These are phyloP conservation scores for Aspergillus egyptiacus DNA, from an alignment of 495 filamentous ascomycete genomes.

Conservation along the genomic window DNA sequence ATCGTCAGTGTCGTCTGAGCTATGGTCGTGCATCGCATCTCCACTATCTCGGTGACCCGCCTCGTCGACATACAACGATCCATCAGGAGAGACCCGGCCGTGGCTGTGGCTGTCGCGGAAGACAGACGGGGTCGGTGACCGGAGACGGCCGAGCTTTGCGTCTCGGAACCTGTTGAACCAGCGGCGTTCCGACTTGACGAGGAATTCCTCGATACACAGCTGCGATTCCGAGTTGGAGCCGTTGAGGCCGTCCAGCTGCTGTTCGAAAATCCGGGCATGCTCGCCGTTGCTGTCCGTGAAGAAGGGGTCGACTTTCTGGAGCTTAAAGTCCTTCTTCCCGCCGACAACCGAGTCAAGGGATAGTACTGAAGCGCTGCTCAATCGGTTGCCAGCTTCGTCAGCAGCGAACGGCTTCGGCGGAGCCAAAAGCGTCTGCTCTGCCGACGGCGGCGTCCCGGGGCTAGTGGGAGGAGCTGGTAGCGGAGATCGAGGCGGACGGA, in stretches of 20 bases:
- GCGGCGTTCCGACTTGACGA: slow-evolving; percentile 61
- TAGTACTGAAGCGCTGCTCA: slow-evolving; percentile 39
- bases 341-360: slow-evolving; percentile 52
- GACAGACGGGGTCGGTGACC: slow-evolving; percentile 38
- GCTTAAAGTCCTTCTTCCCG: slow-evolving; percentile 56
- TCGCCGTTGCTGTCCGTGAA: slow-evolving; percentile 62
- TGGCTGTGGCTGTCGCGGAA: slow-evolving; percentile 27
- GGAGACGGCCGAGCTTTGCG: slow-evolving; percentile 44
- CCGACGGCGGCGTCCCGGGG: slow-evolving; percentile 35
- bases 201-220: slow-evolving; percentile 63
- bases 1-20: slow-evolving; percentile 23
- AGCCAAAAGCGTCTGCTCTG: slow-evolving; percentile 20
- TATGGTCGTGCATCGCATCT: slow-evolving; percentile 8
- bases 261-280: slow-evolving; percentile 54
- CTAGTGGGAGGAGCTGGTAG: slow-evolving; percentile 29
- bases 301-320: slow-evolving; percentile 66
- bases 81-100: slow-evolving; percentile 22
- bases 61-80: slow-evolving; percentile 31
- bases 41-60: slow-evolving; percentile 28
- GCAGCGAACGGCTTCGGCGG: slow-evolving; percentile 24
- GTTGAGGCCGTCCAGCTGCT: slow-evolving; percentile 50
- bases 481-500: slow-evolving; percentile 18
- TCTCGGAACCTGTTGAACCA: slow-evolving; percentile 60
- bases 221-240: slow-evolving; percentile 51
- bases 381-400: slow-evolving; percentile 26